Evolutionary conservation across 495 filamentous ascomycete species (phyloP).

Genomic region (Corynascus novoguineensis): DNA sequence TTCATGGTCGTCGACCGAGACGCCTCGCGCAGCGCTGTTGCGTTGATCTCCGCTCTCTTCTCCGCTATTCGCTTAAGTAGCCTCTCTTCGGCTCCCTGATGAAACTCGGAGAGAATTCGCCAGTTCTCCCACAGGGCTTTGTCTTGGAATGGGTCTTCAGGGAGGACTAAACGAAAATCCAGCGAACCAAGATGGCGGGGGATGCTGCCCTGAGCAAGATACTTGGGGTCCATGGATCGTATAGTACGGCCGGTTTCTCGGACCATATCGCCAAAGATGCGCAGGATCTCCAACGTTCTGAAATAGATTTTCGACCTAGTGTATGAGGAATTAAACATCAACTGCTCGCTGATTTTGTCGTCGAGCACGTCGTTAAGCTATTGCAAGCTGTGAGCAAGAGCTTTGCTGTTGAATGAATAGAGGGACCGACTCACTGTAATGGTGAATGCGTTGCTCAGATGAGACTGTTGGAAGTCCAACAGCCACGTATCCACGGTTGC

Average conservation of each 20-base stretch:
- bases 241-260: conserved; percentile 2
- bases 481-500: too few relatives aligned
- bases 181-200: background rate
- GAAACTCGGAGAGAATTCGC: background rate
- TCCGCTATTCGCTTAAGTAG: background rate
- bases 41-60: conserved; percentile 18
- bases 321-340: conserved; percentile 15
- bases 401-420: background rate
- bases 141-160: background rate
- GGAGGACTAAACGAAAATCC: background rate
- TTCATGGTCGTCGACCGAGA: conserved; percentile 13
- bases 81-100: background rate
- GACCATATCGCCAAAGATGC: conserved; percentile 5
- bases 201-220: background rate
- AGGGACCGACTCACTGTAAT: background rate
- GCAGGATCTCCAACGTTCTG: conserved; percentile 10
- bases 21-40: conserved; percentile 18
- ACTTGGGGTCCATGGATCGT: conserved; percentile 1
- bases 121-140: conserved; percentile 12
- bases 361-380: conserved; percentile 10
- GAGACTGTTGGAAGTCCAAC: too few relatives aligned
- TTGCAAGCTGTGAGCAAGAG: background rate
- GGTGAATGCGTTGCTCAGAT: background rate
- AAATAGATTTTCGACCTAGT: conserved; percentile 10
- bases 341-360: background rate